Evolutionary conservation across 371 early-diverging fungal species (phyloP), one percentile per base, ranked within the genome.

Genomic region (Capillidium heterosporum): DNA sequence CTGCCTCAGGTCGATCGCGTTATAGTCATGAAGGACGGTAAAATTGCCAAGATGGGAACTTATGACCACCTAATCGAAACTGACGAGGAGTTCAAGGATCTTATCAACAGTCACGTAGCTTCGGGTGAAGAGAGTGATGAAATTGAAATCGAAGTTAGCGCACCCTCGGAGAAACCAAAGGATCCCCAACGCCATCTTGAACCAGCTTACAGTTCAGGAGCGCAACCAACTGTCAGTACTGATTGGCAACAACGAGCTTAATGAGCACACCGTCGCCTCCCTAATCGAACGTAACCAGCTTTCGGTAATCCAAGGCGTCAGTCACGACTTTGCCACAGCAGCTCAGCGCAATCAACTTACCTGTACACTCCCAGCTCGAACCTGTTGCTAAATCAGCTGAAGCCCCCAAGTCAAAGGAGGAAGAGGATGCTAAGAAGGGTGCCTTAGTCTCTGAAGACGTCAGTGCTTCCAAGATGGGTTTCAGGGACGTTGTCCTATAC

Each of bases 21-120:
- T 31, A 62, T 84, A 23, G 77, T 78, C 24, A 64, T 84, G 64
- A 80, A 81, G 62, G 67, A 70, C 31, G 90, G 89, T 7, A 65
- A 64, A 13, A 62, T 84, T 29, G 69, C 75, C 35, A 82, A 76
- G 54, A 70, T 77, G 28, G 89, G 89, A 2, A 75, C 79, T 0
- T 85, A 73, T 57, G 61, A 58, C 19, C 80, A 85, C 59, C 67
- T 89, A 28, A 74, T 81, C 52, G 73, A 70, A 1, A 62, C 65
- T 21, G 72, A 72, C 57, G 64, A 66, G 31, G 67, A 66, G 29
- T 60, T 72, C 29, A 66, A 67, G 0, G 61, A 65, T 41, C 64
- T 72, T 32, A 67, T 72, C 31, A 55, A 39, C 28, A 23, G 17
- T 10, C 55, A 55, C 28, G 55, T 55, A 17, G 55, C 55, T 8